phyloP scores from a whole-genome alignment of 1,139 yeast genomes.

The Hyphopichia fennica region DNA sequence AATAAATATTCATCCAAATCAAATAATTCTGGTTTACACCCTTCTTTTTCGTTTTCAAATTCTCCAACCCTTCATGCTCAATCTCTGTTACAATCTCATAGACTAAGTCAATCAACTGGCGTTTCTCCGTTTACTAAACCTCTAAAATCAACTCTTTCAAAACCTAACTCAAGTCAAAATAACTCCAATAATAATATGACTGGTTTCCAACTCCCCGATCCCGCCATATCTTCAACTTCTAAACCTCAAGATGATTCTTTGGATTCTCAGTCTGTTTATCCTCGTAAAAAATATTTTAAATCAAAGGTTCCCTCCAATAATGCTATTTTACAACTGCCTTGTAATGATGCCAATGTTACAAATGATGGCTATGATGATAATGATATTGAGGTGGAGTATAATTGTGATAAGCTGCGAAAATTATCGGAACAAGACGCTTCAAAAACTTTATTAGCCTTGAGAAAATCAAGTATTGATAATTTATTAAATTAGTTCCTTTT shows the following conservation, averaged over 20 bases:
- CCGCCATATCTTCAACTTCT: slow-evolving; percentile 25
- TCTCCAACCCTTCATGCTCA: neutral
- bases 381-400: neutral
- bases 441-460: slow-evolving; percentile 40
- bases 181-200: slow-evolving; percentile 7
- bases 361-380: slow-evolving; percentile 11
- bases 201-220: slow-evolving; percentile 40
- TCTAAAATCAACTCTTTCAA: slow-evolving; percentile 14
- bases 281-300: slow-evolving; percentile 28
- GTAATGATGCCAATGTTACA: slow-evolving; percentile 5
- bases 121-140: slow-evolving; percentile 27
- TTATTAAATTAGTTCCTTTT: slow-evolving; percentile 30
- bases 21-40: slow-evolving; percentile 4
- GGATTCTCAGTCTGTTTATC: slow-evolving; percentile 14
- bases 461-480: slow-evolving; percentile 45
- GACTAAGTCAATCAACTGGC: slow-evolving; percentile 16
- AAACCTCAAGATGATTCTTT: neutral
- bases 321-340: slow-evolving; percentile 11
- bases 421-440: slow-evolving; percentile 39
- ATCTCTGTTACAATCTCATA: slow-evolving; percentile 6
- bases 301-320: slow-evolving; percentile 22
- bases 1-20: slow-evolving; percentile 18
- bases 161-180: neutral
- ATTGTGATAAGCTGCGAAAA: slow-evolving; percentile 4
- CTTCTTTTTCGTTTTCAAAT: slow-evolving; percentile 11